Evolutionary conservation across 2,329 filamentous ascomycete species (phyloP).

Genomic region (Gaeumannomyces tritici): DNA sequence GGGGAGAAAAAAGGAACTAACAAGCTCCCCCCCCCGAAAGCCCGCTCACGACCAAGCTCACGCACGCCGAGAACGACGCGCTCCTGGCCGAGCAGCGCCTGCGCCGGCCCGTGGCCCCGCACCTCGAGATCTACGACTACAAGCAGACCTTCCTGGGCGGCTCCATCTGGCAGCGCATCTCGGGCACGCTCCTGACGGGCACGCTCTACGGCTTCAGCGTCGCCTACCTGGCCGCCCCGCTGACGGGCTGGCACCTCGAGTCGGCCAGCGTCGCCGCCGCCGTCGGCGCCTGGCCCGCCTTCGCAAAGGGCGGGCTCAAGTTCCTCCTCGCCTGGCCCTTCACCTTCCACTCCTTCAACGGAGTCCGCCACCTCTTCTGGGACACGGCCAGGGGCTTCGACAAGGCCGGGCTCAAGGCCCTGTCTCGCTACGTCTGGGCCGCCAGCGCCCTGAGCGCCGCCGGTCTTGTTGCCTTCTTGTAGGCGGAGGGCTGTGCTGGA

Average conservation of each 20-base stretch:
- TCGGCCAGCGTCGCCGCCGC: slow-evolving; percentile 49
- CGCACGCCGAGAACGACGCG: slow-evolving; percentile 40
- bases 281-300: slow-evolving; percentile 48
- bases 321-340: slow-evolving; percentile 49
- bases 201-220: slow-evolving; percentile 70
- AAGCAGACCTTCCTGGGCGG: slow-evolving; percentile 78
- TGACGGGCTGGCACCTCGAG: slow-evolving; percentile 57
- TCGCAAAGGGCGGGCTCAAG: slow-evolving; percentile 49
- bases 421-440: slow-evolving; percentile 38
- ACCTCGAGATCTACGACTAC: slow-evolving; percentile 76
- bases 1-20: neutral
- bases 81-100: slow-evolving; percentile 77
- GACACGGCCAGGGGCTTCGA: slow-evolving; percentile 42
- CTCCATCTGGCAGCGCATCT: slow-evolving; percentile 69
- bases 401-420: slow-evolving; percentile 33
- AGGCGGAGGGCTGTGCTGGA: neutral
- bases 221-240: slow-evolving; percentile 72
- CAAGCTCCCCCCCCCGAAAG: slow-evolving; percentile 20
- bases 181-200: slow-evolving; percentile 64
- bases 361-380: slow-evolving; percentile 43
- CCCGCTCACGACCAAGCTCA: slow-evolving; percentile 46
- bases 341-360: slow-evolving; percentile 46
- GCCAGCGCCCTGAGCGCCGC: slow-evolving; percentile 31
- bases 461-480: slow-evolving; percentile 34
- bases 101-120: slow-evolving; percentile 72